Evolutionary conservation across 805 yeast genomes (phyloP).

Genomic region (Zygoascus flipseniorum): DNA sequence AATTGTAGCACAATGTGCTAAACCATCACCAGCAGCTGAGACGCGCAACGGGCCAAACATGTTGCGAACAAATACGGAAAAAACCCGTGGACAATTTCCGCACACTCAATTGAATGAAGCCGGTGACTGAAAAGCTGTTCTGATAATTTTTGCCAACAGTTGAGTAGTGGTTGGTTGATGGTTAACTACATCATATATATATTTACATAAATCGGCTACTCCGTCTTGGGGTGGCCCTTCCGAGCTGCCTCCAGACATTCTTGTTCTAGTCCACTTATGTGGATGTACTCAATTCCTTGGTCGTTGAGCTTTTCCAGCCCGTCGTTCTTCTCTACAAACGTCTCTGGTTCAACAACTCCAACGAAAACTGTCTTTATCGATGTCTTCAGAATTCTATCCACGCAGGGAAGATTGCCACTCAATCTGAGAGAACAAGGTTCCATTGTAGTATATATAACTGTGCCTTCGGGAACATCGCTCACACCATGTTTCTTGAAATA

Average conservation of each 20-base stretch:
- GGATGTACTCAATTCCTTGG: slow-evolving; percentile 60
- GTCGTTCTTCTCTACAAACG: slow-evolving; percentile 71
- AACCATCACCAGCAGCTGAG: no score
- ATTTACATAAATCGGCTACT: background rate
- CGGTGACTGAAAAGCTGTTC: no score
- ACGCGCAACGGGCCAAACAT: no score
- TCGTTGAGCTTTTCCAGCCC: slow-evolving; percentile 48
- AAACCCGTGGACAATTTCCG: no score
- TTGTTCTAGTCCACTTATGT: slow-evolving; percentile 76
- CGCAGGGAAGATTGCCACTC: slow-evolving; percentile 87
- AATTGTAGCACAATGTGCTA: no score
- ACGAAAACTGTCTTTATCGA: slow-evolving; percentile 70
- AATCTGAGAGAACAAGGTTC: slow-evolving; percentile 89
- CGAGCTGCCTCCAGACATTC: slow-evolving; percentile 60
- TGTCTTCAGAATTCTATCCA: slow-evolving; percentile 59
- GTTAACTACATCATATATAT: no score
- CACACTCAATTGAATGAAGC: no score
- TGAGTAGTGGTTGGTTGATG: no score
- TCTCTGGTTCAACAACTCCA: slow-evolving; percentile 86
- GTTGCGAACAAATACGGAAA: no score
- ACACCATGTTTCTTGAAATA: slow-evolving; percentile 36
- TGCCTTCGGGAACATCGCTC: slow-evolving; percentile 55
- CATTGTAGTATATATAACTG: slow-evolving; percentile 89
- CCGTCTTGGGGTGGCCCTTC: slow-evolving; percentile 47
- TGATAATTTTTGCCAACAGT: no score